Evolutionary conservation across 2,329 filamentous ascomycete species (phyloP).

Genomic region (Aspergillus caelatus): DNA sequence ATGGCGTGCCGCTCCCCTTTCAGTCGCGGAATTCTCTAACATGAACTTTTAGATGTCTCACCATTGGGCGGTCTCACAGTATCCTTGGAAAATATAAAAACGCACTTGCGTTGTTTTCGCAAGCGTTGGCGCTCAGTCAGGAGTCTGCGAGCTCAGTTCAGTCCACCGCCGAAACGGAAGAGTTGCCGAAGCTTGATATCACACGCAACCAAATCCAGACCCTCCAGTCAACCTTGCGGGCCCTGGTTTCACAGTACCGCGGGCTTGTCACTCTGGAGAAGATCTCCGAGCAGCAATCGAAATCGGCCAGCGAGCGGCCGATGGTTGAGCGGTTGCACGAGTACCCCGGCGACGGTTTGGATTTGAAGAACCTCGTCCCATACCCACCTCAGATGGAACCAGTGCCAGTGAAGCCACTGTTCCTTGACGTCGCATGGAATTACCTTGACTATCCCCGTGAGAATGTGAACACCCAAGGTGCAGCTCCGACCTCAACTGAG

Average conservation of each 20-base stretch:
- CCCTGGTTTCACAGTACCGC: constrained; percentile 77
- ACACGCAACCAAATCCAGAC: constrained; percentile 59
- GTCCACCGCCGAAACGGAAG: constrained; percentile 42
- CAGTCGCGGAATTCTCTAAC: not conserved
- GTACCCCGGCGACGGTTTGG: constrained; percentile 71
- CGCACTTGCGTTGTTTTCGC: constrained; percentile 80
- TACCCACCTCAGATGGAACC: constrained; percentile 83
- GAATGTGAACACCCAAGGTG: constrained; percentile 29
- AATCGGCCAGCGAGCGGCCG: constrained; percentile 53
- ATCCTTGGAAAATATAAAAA: constrained; percentile 73
- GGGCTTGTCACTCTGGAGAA: constrained; percentile 83
- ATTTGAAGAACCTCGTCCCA: constrained; percentile 78
- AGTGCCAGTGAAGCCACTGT: constrained; percentile 90
- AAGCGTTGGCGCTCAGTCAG: constrained; percentile 66
- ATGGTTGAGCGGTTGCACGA: constrained; percentile 74
- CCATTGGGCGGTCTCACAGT: constrained; percentile 82
- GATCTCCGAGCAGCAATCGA: constrained; percentile 53
- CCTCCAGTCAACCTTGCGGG: constrained; percentile 65
- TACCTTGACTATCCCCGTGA: constrained; percentile 89
- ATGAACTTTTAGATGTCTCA: constrained; percentile 64
- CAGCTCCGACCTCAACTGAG: constrained; percentile 29
- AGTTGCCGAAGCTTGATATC: constrained; percentile 70
- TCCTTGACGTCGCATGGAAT: constrained; percentile 96
- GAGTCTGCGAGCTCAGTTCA: constrained; percentile 53
- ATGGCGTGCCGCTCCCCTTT: constrained; percentile 32